Evolutionary conservation across 352 stramenopile species (phyloP), one percentile per base, ranked within the genome.

Genomic region (Hyaloperonospora arabidopsidis): DNA sequence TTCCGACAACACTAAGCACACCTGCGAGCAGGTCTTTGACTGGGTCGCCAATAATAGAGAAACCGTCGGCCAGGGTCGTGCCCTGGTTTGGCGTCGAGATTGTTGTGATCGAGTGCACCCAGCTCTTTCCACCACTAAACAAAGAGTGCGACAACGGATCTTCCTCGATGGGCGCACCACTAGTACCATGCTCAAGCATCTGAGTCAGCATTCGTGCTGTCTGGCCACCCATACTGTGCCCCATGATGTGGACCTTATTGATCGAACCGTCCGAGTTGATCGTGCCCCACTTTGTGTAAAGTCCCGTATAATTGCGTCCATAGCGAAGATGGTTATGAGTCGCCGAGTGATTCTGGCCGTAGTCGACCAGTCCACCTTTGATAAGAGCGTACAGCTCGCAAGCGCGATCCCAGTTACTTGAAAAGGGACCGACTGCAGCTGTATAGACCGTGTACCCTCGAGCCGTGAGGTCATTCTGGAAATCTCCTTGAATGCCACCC

Each of bases 161-260:
- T 38, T 80, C 65, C 1, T 46, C 47, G 10, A 67, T 59, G 0
- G 68, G 75, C 1, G 79, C 68, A 0, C 72, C 75, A 5, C 53
- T 68, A 0, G 54, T 69, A 7, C 81, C 81, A 7, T 86, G 61
- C 14, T 53, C 48, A 0, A 89, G 65, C 21, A 91, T 19, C 59
- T 89, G 72, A 18, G 78, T 53, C 11, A 91, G 61, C 76, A 87
- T 91, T 36, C 80, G 74, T n/a, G 87, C 64, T 8, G 80, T 91
- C 54, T 83, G 72, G 17, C 80, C 80, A 28, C 80, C 80, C 78
- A 91, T 89, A 32, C 72, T 86, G 74, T 91, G 80, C n/a, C 80
- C 78, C 2, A 90, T 17, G 15, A 90, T 49, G 50, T 88, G 77
- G 1, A 90, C 52, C 49, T 85, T 87, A 46, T 86, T 77, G 46